Percentiles rank a stretch among this genome's conserved stretches.
Conservation (phyloP, 2,329 filamentous ascomycete species). For the Beauveria sp. region DNA sequence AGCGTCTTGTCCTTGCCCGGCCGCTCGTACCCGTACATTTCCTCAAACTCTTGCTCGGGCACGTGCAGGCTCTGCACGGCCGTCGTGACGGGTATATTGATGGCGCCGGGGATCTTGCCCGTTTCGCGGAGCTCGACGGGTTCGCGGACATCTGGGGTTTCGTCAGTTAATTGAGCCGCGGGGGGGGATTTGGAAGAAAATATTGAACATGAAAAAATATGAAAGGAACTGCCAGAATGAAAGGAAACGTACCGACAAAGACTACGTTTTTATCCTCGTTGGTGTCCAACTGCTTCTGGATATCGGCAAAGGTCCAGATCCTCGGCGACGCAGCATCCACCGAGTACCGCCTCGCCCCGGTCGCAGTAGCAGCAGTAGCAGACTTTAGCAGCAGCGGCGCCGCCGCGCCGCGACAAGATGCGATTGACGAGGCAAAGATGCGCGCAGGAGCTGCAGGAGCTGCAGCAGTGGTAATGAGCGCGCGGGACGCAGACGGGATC, state of each 20-base stretch:
- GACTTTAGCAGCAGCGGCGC: background rate
- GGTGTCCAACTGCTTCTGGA: constrained; percentile 30
- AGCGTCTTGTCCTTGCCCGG: constrained; percentile 50
- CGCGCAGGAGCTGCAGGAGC: background rate
- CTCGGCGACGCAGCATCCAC: constrained; percentile 20
- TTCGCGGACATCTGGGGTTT: constrained; percentile 58
- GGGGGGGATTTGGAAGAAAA: too few species aligned
- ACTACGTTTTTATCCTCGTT: constrained; percentile 23
- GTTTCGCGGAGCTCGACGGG: constrained; percentile 55
- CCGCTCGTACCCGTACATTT: constrained; percentile 70
- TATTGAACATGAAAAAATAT: background rate
- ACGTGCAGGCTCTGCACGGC: constrained; percentile 76
- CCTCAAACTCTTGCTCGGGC: constrained; percentile 68
- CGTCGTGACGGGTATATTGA: constrained; percentile 75
- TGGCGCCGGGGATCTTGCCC: constrained; percentile 69
- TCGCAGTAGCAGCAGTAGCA: background rate
- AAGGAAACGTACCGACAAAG: constrained; percentile 37
- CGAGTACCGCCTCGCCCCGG: constrained; percentile 22
- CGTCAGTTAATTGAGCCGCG: background rate
- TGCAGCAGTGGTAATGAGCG: background rate
- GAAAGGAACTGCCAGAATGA: background rate
- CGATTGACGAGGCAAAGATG: background rate
- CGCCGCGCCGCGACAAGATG: background rate
- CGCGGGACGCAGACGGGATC: background rate
- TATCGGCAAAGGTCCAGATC: constrained; percentile 43